Conservation (phyloP, 2,329 filamentous ascomycete genomes). For the Diatrype stigma region DNA sequence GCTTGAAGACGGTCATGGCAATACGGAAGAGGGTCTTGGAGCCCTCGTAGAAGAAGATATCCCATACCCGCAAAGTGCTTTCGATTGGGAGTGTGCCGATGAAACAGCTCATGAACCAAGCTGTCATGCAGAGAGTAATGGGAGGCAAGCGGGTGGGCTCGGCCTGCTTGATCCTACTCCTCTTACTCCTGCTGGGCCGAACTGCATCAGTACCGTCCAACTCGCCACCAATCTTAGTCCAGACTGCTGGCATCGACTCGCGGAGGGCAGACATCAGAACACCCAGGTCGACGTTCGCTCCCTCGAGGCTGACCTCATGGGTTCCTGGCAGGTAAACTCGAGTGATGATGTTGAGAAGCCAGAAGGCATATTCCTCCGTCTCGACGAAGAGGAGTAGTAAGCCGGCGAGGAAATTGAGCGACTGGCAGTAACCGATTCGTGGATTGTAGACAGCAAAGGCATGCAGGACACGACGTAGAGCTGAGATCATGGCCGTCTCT, state of each 20-base stretch:
- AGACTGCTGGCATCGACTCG: conserved; percentile 77
- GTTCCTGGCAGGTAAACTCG: conserved; percentile 84
- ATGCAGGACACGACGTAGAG: conserved; percentile 78
- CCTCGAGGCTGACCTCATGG: conserved; percentile 84
- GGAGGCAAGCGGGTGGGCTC: conserved; percentile 66
- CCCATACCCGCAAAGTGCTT: conserved; percentile 88
- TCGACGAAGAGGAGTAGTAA: conserved; percentile 83
- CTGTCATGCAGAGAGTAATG: conserved; percentile 86
- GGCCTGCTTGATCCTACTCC: conserved; percentile 34
- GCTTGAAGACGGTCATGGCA: conserved; percentile 85
- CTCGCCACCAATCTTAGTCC: conserved; percentile 82
- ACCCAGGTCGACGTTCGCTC: conserved; percentile 88
- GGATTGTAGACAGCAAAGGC: conserved; percentile 91
- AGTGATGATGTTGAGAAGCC: conserved; percentile 90
- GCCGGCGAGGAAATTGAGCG: conserved; percentile 89
- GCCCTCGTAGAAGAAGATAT: conserved; percentile 92
- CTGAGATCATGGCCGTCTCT: conserved; percentile 75
- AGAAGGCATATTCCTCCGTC: conserved; percentile 86
- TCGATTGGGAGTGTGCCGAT: conserved; percentile 91
- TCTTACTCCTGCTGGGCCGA: conserved; percentile 35
- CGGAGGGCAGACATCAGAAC: conserved; percentile 86
- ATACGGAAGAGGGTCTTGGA: conserved; percentile 92
- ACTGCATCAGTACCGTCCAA: conserved; percentile 47
- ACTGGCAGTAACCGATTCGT: conserved; percentile 91
- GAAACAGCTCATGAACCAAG: conserved; percentile 98